Conservation (phyloP, 768 basidiomycete genomes). For the Hypholoma fasciculare region DNA sequence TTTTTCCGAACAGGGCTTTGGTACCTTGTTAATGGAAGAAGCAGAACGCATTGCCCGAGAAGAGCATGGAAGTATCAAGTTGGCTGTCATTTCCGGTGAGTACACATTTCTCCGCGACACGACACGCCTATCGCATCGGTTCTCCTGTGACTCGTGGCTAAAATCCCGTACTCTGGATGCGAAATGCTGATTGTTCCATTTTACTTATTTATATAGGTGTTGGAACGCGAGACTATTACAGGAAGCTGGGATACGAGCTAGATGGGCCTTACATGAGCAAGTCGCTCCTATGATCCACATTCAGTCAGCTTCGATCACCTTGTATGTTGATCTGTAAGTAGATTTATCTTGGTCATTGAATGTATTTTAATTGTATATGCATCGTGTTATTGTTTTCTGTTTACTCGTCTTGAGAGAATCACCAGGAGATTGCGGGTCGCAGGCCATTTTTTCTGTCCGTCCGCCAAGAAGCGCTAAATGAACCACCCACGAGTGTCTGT, state of each 20-base stretch:
- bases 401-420: no score
- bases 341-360: background rate
- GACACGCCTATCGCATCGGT: background rate
- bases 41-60: conserved; percentile 97
- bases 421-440: no score
- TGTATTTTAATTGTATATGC: background rate
- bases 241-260: conserved; percentile 89
- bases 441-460: no score
- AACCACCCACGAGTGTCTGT: no score
- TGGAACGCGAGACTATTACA: conserved; percentile 96
- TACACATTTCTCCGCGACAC: conserved; percentile 3
- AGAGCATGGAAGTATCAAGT: conserved; percentile 93
- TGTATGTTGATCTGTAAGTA: background rate
- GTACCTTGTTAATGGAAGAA: conserved; percentile 97
- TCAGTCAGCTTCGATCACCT: background rate
- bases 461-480: no score
- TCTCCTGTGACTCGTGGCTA: background rate
- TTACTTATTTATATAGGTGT: conserved; percentile 54
- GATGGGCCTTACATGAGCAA: conserved; percentile 99
- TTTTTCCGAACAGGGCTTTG: conserved; percentile 71
- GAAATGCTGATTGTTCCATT: background rate
- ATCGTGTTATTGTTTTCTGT: no score
- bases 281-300: conserved; percentile 35
- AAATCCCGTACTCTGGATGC: background rate
- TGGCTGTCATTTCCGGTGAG: conserved; percentile 96